Conservation (phyloP, 2,329 filamentous ascomycete genomes). For the Pseudogymnoascus sp. region DNA sequence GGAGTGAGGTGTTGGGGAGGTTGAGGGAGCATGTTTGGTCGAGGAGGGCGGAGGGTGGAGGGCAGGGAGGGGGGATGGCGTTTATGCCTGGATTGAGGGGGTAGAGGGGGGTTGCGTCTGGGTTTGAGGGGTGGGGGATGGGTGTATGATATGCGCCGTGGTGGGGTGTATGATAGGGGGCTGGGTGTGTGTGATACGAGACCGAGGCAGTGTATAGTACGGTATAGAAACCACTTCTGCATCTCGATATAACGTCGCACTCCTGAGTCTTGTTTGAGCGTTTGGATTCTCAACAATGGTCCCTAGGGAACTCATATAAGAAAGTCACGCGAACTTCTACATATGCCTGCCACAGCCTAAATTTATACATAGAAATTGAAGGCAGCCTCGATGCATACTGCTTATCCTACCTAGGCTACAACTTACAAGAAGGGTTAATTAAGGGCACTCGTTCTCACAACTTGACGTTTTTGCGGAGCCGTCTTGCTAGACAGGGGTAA, state of each 20-base stretch:
- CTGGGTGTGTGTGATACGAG: neutral
- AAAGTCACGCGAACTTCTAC: no score
- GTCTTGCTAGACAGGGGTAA: no score
- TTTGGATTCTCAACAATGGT: neutral
- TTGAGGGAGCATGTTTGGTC: constrained; percentile 73
- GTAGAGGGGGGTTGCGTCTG: neutral
- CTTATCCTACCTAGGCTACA: no score
- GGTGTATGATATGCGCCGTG: neutral
- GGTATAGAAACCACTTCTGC: neutral
- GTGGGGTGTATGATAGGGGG: neutral
- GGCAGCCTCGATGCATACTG: no score
- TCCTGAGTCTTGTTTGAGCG: neutral
- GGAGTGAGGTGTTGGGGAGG: constrained; percentile 69
- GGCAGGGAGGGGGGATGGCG: constrained; percentile 12
- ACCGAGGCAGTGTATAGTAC: neutral
- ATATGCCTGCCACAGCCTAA: no score
- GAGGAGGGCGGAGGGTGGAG: constrained; percentile 29
- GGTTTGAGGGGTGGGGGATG: neutral
- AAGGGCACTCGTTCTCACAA: no score
- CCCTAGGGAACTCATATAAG: neutral
- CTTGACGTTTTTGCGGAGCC: no score
- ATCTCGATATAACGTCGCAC: neutral
- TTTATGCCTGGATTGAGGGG: neutral
- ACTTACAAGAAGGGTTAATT: no score
- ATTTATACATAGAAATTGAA: no score